phyloP scores from a whole-genome alignment of 352 stramenopile species.

The Globisporangium camurandrum region DNA sequence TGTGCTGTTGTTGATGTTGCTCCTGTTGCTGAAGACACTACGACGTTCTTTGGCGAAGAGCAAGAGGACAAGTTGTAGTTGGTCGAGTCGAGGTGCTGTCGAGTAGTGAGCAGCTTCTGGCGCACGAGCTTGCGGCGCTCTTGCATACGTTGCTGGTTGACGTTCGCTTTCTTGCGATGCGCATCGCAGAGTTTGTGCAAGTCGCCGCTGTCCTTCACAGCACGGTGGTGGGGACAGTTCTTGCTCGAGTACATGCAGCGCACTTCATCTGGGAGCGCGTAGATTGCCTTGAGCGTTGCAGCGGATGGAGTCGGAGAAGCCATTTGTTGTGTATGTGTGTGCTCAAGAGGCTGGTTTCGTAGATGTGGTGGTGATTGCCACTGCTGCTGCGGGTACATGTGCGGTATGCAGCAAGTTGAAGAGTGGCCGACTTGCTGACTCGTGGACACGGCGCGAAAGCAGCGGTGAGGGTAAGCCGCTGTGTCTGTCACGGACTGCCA shows the following conservation, averaged over 20 bases:
- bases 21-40: not conserved
- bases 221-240: conserved; percentile 38
- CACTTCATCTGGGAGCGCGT: conserved; percentile 11
- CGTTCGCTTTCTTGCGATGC: conserved; percentile 43
- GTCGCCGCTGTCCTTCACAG: conserved; percentile 37
- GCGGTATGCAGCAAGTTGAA: conserved; percentile 3
- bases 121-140: conserved; percentile 18
- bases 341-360: not conserved
- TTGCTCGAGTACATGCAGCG: conserved; percentile 42
- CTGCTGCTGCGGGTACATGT: too few species aligned
- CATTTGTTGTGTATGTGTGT: conserved; percentile 5
- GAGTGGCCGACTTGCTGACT: not conserved
- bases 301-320: conserved; percentile 3
- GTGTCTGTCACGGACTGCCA: too few species aligned
- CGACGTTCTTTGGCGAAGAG: not conserved
- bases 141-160: conserved; percentile 42
- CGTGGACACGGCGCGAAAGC: not conserved
- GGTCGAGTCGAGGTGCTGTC: conserved; percentile 3
- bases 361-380: not conserved
- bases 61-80: not conserved
- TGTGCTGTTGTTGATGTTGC: not conserved
- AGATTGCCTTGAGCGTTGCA: conserved; percentile 10
- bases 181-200: conserved; percentile 46
- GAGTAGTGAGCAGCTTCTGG: conserved; percentile 11
- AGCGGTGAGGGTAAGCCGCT: too few species aligned